A percentile compares a stretch with the other conserved stretches of the same genome.
These are phyloP conservation scores for Blastobotrys peoriensis DNA, from an alignment of 805 yeast species.

Conservation along the genomic window DNA sequence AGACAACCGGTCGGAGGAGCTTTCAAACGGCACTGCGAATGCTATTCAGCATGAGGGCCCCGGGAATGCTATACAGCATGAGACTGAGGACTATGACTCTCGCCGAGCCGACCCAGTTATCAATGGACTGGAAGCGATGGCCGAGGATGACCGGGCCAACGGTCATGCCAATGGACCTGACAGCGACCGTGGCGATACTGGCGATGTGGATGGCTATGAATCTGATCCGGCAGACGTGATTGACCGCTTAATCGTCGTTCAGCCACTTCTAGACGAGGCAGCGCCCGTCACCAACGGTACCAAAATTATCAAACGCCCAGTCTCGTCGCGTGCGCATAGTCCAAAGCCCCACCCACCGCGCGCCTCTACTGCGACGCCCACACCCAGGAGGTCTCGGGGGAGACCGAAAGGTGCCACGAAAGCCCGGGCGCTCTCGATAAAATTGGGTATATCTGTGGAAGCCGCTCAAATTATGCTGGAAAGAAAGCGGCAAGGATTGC, in stretches of 20 bases:
- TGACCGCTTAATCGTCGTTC: background rate
- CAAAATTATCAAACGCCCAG: too few species aligned
- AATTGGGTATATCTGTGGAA: background rate
- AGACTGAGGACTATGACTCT: too few species aligned
- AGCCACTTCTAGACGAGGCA: background rate
- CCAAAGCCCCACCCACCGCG: background rate
- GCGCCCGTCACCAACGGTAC: background rate
- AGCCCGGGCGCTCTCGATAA: background rate
- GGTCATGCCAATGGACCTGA: background rate
- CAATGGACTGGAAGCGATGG: too few species aligned
- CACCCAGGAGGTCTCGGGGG: background rate
- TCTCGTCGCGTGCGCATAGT: background rate
- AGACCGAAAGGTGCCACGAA: background rate
- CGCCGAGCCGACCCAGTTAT: too few species aligned
- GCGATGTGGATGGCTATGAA: background rate
- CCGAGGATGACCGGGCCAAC: constrained; percentile 2
- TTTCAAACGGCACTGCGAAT: too few species aligned
- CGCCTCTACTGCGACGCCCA: background rate
- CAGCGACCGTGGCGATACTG: background rate
- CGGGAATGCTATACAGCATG: too few species aligned
- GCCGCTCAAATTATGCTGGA: background rate
- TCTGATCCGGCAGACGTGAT: background rate
- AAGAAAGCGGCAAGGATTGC: background rate
- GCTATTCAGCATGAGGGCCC: too few species aligned
- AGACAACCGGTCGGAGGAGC: too few species aligned